A percentile compares a stretch with the other conserved stretches of the same genome.
Conservation (phyloP, 1,284 basidiomycete species). For the Cryptococcus hybrid region DNA sequence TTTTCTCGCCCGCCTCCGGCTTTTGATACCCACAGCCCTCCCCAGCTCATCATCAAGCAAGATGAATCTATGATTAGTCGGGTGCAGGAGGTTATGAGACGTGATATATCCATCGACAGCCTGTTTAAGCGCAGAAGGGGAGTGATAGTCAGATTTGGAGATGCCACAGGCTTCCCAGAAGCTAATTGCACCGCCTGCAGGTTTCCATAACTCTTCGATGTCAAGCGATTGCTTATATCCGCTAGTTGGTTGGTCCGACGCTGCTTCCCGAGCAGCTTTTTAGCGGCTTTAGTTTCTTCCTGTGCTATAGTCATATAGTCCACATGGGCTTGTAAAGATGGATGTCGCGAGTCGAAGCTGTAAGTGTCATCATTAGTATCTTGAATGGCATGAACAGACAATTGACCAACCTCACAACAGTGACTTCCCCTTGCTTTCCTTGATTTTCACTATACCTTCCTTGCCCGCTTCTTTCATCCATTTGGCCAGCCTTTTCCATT, state of each 20-base stretch:
- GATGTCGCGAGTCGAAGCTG: constrained; percentile 61
- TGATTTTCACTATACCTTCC: constrained; percentile 66
- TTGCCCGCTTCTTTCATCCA: constrained; percentile 76
- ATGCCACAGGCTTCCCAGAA: constrained; percentile 62
- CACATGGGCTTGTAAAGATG: constrained; percentile 57
- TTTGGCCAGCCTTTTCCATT: constrained; percentile 72
- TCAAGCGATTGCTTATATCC: constrained; percentile 36
- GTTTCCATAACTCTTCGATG: constrained; percentile 72
- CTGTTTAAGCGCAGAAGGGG: constrained; percentile 50
- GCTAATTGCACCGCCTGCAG: constrained; percentile 57
- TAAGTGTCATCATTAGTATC: background rate
- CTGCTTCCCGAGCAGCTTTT: constrained; percentile 49
- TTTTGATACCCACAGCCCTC: constrained; percentile 56
- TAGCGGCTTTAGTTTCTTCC: constrained; percentile 53
- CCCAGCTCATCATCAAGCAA: constrained; percentile 62
- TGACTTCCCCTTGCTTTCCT: constrained; percentile 62
- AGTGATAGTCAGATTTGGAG: constrained; percentile 32
- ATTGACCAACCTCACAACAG: constrained; percentile 29
- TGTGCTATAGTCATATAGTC: constrained; percentile 63
- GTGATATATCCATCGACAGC: constrained; percentile 64
- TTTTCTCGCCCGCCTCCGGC: constrained; percentile 54
- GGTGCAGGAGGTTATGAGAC: constrained; percentile 63
- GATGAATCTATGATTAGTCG: constrained; percentile 65
- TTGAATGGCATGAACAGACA: too few species aligned
- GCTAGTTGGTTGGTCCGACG: constrained; percentile 51